Percentiles rank a stretch among this genome's conserved stretches.
Evolutionary conservation across 441 rosid genomes (phyloP).

Genomic region (Erodium moschatum): DNA sequence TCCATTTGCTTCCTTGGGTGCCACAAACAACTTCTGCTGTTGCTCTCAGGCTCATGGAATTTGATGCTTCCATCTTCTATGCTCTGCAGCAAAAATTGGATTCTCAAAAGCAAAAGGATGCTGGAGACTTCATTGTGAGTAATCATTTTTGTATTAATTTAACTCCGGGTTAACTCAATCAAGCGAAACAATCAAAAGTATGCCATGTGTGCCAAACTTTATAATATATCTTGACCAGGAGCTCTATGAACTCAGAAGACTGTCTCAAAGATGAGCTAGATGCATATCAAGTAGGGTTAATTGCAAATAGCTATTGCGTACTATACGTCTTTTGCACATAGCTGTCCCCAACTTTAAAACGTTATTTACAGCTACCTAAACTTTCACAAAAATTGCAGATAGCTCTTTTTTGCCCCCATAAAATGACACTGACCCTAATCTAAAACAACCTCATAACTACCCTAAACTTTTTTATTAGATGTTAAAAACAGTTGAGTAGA

Average conservation of each 20-base stretch:
- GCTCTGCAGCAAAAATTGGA: slow-evolving; percentile 36
- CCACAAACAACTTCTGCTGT: slow-evolving; percentile 66
- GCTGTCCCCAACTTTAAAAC: too few relatives aligned
- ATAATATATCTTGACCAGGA: background rate
- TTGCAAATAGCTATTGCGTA: too few relatives aligned
- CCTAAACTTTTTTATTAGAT: too few relatives aligned
- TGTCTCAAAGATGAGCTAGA: background rate
- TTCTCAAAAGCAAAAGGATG: slow-evolving; percentile 36
- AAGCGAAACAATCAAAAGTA: background rate
- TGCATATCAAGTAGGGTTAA: background rate
- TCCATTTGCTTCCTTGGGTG: slow-evolving; percentile 57
- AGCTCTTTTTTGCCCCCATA: too few relatives aligned
- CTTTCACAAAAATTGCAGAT: too few relatives aligned
- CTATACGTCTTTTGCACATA: too few relatives aligned
- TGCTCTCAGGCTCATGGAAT: slow-evolving; percentile 52
- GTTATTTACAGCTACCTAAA: too few relatives aligned
- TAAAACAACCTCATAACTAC: too few relatives aligned
- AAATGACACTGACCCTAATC: too few relatives aligned
- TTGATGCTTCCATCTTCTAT: slow-evolving; percentile 53
- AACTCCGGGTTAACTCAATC: background rate
- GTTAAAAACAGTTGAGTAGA: too few relatives aligned
- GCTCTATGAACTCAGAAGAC: background rate
- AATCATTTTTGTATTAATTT: background rate
- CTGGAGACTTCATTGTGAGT: slow-evolving; percentile 46
- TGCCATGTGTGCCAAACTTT: background rate